phyloP scores from a whole-genome alignment of 768 basidiomycete species.

The Pholiota microspora region DNA sequence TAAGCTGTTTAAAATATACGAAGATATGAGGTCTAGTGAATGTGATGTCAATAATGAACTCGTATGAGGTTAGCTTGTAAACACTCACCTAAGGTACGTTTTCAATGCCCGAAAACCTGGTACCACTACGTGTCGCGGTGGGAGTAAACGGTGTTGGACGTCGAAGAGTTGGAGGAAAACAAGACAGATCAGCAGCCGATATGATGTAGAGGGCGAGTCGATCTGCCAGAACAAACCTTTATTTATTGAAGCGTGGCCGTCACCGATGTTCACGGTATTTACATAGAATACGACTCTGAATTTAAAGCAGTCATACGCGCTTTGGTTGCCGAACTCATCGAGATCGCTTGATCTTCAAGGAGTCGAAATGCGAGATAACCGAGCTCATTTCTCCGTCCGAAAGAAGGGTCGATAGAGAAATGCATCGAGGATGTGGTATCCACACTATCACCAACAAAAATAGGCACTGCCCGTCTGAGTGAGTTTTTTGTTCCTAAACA shows the following conservation, averaged over 20 bases:
- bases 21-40: neutral
- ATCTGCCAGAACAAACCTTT: neutral
- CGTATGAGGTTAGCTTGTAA: neutral
- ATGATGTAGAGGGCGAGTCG: neutral
- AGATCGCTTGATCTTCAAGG: constrained; percentile 4
- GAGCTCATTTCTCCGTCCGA: constrained; percentile 1
- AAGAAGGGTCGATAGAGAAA: neutral
- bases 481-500: constrained; percentile 1
- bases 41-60: neutral
- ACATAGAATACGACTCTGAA: neutral
- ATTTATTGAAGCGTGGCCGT: neutral
- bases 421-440: neutral
- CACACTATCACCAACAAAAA: constrained; percentile 4
- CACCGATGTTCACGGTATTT: constrained; percentile 9
- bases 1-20: neutral
- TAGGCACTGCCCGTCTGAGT: neutral
- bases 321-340: constrained; percentile 7
- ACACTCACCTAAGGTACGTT: constrained; percentile 3
- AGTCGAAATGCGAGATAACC: constrained; percentile 3
- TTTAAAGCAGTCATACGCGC: neutral
- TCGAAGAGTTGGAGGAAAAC: neutral
- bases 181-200: neutral
- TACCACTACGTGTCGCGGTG: neutral
- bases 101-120: neutral
- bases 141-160: neutral